phyloP scores from a whole-genome alignment of 495 filamentous ascomycete genomes.

The Podospora australis region DNA sequence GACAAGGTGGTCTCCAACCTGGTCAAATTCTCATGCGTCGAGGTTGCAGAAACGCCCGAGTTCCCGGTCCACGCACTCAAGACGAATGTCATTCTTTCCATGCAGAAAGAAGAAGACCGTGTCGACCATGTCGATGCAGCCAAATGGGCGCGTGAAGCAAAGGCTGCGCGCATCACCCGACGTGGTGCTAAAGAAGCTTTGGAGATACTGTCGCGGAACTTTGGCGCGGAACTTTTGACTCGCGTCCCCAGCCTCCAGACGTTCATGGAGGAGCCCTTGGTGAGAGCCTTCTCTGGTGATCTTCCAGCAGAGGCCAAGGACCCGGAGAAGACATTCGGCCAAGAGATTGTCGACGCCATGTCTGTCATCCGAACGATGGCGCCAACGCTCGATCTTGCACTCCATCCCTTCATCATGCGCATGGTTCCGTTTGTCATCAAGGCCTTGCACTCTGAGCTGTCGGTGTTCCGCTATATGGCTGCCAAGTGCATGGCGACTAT shows the following conservation, averaged over 20 bases:
- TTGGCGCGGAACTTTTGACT: constrained; percentile 67
- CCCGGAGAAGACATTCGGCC: constrained; percentile 65
- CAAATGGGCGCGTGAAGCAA: constrained; percentile 79
- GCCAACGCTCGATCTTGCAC: constrained; percentile 66
- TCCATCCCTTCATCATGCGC: constrained; percentile 70
- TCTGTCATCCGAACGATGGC: constrained; percentile 87
- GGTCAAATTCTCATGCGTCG: constrained; percentile 93
- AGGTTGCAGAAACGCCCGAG: constrained; percentile 94
- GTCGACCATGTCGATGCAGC: constrained; percentile 85
- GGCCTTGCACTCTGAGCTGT: constrained; percentile 76
- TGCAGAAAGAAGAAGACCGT: constrained; percentile 94
- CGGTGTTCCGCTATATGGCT: constrained; percentile 90
- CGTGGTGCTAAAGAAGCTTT: constrained; percentile 92
- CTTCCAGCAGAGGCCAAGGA: constrained; percentile 64
- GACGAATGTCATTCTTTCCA: constrained; percentile 73
- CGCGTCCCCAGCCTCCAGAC: constrained; percentile 72
- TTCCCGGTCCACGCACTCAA: constrained; percentile 72
- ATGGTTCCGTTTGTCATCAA: constrained; percentile 83
- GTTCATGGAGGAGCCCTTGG: constrained; percentile 75
- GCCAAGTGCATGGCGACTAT: constrained; percentile 97
- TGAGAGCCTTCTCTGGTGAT: constrained; percentile 64
- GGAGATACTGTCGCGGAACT: constrained; percentile 74
- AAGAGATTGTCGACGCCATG: constrained; percentile 87
- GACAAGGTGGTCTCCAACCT: constrained; percentile 92
- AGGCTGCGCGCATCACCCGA: constrained; percentile 77